Conservation (phyloP, 495 filamentous ascomycete species). For the Aspergillus sparsus region DNA sequence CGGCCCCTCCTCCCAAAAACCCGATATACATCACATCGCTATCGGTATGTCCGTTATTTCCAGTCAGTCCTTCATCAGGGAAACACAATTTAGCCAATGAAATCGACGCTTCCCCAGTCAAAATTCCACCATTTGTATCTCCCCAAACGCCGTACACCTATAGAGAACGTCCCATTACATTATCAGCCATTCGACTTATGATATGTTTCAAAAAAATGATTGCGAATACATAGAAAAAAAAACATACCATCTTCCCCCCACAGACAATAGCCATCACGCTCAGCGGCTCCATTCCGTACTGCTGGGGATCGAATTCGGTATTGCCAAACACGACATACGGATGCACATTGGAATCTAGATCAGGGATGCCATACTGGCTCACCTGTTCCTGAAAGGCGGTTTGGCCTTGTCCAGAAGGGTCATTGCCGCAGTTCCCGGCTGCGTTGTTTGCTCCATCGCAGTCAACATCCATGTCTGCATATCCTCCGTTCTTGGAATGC, state of each 20-base stretch:
- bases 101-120: constrained; percentile 59
- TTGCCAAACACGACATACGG: constrained; percentile 71
- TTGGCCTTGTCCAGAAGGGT: constrained; percentile 50
- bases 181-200: no score
- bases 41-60: constrained; percentile 51
- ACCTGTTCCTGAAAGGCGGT: constrained; percentile 58
- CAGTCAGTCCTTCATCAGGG: constrained; percentile 41
- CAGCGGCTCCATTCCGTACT: constrained; percentile 56
- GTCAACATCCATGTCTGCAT: constrained; percentile 63
- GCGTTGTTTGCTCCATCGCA: constrained; percentile 60
- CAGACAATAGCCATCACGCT: constrained; percentile 68
- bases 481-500: constrained; percentile 23
- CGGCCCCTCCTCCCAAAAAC: constrained; percentile 51
- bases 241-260: constrained; percentile 49
- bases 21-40: constrained; percentile 58
- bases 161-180: no score
- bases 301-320: constrained; percentile 53
- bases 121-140: constrained; percentile 58
- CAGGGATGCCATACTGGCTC: constrained; percentile 45
- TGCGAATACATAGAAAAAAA: neutral
- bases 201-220: neutral
- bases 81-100: constrained; percentile 61
- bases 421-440: constrained; percentile 52
- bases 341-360: constrained; percentile 62
- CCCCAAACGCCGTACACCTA: constrained; percentile 69